Conservation (phyloP, 202 grass and related monocot genomes). For the Cymbopogon flexuosus region DNA sequence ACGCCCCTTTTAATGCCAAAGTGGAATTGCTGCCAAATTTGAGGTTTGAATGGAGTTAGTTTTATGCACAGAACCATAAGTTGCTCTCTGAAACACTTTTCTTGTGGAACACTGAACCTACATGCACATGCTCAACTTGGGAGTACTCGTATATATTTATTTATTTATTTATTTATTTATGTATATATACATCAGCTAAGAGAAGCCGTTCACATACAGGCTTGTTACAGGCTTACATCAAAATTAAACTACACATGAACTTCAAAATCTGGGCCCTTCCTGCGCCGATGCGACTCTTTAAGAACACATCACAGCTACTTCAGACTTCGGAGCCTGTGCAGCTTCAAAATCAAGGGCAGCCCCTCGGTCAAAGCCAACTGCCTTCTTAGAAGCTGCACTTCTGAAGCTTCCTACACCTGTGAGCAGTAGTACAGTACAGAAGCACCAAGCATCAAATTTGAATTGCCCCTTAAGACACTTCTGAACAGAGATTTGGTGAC, state of each 20-base stretch:
- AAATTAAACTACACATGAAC: conserved; percentile 11
- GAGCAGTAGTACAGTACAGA: background rate
- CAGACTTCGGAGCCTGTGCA: background rate
- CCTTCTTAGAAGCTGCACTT: background rate
- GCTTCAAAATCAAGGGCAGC: background rate
- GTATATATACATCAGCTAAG: background rate
- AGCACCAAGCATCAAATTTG: conserved; percentile 1
- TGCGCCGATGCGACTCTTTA: background rate
- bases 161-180: background rate
- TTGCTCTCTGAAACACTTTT: background rate
- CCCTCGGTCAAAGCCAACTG: background rate
- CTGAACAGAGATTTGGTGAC: background rate
- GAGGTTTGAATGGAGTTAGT: background rate
- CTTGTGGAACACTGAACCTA: background rate
- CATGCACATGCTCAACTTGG: background rate
- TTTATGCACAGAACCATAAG: background rate
- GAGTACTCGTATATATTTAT: no score
- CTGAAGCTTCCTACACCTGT: background rate
- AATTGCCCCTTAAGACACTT: background rate
- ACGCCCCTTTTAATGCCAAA: background rate
- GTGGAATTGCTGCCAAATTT: background rate
- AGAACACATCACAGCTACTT: background rate
- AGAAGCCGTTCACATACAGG: background rate
- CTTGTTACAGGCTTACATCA: background rate
- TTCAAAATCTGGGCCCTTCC: background rate